phyloP scores from a whole-genome alignment of 345 rosid genomes.

The Acer saccharum region DNA sequence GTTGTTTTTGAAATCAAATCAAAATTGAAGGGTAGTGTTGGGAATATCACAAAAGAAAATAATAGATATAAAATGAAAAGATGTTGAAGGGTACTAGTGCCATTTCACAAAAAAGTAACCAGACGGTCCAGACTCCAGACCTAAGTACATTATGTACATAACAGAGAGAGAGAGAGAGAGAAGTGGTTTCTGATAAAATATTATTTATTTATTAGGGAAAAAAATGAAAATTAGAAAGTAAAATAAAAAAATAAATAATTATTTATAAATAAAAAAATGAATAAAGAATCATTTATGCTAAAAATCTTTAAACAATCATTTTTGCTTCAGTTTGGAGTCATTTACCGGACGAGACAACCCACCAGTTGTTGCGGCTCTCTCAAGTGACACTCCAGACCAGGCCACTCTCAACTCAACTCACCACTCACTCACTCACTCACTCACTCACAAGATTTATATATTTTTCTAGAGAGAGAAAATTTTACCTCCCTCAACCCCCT shows the following conservation, averaged over 20 bases:
- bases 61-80: neutral
- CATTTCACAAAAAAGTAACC: neutral
- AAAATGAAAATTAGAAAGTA: no score
- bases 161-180: neutral
- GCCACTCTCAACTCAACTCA: neutral
- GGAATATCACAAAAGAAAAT: neutral
- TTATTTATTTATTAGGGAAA: no score
- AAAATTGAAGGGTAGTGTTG: neutral
- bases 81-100: neutral
- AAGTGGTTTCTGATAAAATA: neutral
- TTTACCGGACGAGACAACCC: constrained; percentile 50
- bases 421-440: neutral
- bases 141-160: neutral
- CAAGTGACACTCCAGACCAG: constrained; percentile 29
- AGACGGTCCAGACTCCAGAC: no score
- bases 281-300: no score
- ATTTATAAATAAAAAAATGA: neutral
- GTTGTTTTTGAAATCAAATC: neutral
- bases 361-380: constrained; percentile 55
- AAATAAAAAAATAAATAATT: no score
- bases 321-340: constrained; percentile 22
- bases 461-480: constrained; percentile 24
- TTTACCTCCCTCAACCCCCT: neutral
- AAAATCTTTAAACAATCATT: constrained; percentile 10
- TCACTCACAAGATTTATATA: neutral